These are phyloP conservation scores for Desmodesmus armatus DNA, from an alignment of 139 green algal genomes.

Conservation along the genomic window DNA sequence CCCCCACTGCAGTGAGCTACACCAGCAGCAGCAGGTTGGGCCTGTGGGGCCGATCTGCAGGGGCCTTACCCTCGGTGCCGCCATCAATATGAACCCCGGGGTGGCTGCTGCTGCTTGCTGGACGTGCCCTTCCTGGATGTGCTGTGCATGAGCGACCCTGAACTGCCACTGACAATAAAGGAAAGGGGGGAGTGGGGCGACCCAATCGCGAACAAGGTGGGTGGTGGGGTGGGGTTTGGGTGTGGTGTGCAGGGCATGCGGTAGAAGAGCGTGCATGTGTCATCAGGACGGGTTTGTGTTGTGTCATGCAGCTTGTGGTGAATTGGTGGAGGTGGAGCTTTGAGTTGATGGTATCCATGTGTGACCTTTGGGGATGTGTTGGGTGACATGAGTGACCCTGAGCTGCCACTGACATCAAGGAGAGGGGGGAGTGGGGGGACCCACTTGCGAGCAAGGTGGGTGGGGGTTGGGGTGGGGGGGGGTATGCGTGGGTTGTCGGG, in stretches of 20 bases:
- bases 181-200: slow-evolving; percentile 77
- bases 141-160: slow-evolving; percentile 58
- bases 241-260: too few relatives aligned
- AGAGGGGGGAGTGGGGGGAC: slow-evolving; percentile 74
- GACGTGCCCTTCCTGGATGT: slow-evolving; percentile 71
- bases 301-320: too few relatives aligned
- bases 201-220: slow-evolving; percentile 47
- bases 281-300: too few relatives aligned
- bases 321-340: too few relatives aligned
- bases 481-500: too few relatives aligned
- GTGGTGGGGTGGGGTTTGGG: background rate
- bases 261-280: too few relatives aligned
- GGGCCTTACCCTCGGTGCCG: slow-evolving; percentile 83
- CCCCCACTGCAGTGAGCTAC: slow-evolving; percentile 70
- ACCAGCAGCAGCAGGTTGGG: slow-evolving; percentile 59
- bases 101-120: slow-evolving; percentile 53
- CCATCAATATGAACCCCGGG: slow-evolving; percentile 81
- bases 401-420: slow-evolving; percentile 62
- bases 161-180: slow-evolving; percentile 63
- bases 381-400: slow-evolving; percentile 54
- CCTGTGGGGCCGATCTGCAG: slow-evolving; percentile 77
- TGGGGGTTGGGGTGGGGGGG: too few relatives aligned
- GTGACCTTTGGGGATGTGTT: slow-evolving; percentile 71
- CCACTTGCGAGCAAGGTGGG: too few relatives aligned
- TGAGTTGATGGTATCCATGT: too few relatives aligned